A percentile compares a stretch with the other conserved stretches of the same genome.
These are phyloP conservation scores for Paraurostyla sp. DNA, from an alignment of 73 alveolate genomes.

Conservation along the genomic window DNA sequence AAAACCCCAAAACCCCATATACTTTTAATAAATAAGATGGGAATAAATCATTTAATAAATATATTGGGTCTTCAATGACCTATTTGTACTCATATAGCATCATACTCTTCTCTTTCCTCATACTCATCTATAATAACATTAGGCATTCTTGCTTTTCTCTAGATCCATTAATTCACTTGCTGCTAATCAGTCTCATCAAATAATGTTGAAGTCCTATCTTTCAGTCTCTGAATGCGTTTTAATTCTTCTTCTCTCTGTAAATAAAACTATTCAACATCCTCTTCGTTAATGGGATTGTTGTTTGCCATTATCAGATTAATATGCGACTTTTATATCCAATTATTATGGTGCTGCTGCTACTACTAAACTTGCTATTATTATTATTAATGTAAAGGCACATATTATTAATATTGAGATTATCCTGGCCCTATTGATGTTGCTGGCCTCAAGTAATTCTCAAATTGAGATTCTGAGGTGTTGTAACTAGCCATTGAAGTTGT, in stretches of 20 bases:
- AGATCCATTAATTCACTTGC: not conserved
- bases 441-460: not conserved
- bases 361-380: too few species aligned
- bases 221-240: not conserved
- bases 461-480: not conserved
- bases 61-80: too few species aligned
- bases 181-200: not conserved
- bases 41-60: too few species aligned
- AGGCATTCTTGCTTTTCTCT: slow-evolving; percentile 13
- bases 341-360: too few species aligned
- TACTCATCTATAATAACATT: not conserved
- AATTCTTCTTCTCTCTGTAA: not conserved
- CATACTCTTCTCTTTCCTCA: not conserved
- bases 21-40: too few species aligned
- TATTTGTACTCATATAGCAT: too few species aligned
- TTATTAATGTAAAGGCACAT: too few species aligned
- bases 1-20: too few species aligned
- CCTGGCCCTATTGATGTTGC: not conserved
- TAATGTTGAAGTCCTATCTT: not conserved
- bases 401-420: too few species aligned
- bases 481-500: not conserved
- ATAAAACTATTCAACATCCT: not conserved
- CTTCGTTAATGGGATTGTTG: not conserved
- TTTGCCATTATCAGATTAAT: not conserved
- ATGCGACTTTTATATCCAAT: not conserved